These are phyloP conservation scores for Globisporangium parvum DNA, from an alignment of 352 stramenopile species.

Conservation along the genomic window DNA sequence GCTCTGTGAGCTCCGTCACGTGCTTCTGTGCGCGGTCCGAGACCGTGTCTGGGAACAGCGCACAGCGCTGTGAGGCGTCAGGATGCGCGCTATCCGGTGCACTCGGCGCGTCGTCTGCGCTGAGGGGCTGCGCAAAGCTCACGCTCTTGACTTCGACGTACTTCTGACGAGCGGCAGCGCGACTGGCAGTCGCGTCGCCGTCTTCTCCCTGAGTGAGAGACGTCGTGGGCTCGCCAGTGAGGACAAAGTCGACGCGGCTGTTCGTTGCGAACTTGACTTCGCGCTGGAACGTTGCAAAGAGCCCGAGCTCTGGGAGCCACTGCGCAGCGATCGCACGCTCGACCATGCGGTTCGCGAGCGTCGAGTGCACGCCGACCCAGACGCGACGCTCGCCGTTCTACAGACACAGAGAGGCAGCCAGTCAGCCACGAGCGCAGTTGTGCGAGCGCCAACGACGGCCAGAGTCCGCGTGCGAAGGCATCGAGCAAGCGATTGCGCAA, in stretches of 20 bases:
- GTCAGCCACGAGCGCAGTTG: too few species aligned
- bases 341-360: constrained; percentile 76
- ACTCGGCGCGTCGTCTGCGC: constrained; percentile 6
- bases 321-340: constrained; percentile 48
- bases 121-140: constrained; percentile 35
- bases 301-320: constrained; percentile 62
- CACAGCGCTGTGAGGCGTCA: constrained; percentile 17
- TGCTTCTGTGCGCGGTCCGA: constrained; percentile 74
- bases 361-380: constrained; percentile 78
- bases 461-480: neutral
- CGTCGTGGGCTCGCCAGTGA: constrained; percentile 28
- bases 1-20: constrained; percentile 62
- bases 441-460: too few species aligned
- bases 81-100: neutral
- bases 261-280: constrained; percentile 79
- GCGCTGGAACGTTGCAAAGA: constrained; percentile 45
- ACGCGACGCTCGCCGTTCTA: constrained; percentile 64
- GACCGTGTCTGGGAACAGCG: constrained; percentile 77
- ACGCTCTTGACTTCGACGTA: constrained; percentile 87
- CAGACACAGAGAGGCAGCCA: too few species aligned
- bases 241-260: constrained; percentile 80
- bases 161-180: constrained; percentile 28
- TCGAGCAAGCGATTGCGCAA: neutral
- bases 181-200: too few species aligned
- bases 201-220: too few species aligned